Evolutionary conservation across 2,329 filamentous ascomycete species (phyloP).

Genomic region (Fonsecaea pedrosoi): DNA sequence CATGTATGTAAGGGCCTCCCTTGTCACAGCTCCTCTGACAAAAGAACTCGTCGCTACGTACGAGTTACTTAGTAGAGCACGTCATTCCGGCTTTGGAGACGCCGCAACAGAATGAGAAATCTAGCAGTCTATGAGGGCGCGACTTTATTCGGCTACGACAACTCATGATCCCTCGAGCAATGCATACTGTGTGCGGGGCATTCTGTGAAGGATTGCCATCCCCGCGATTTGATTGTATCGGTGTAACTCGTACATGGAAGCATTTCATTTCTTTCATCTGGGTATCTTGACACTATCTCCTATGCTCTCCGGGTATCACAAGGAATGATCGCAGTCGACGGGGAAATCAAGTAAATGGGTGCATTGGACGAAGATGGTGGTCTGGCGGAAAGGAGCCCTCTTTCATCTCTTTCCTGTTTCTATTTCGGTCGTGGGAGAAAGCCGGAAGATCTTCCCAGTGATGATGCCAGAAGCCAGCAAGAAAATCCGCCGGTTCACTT

Average conservation of each 20-base stretch:
- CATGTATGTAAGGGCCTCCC: not conserved
- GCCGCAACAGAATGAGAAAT: not conserved
- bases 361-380: not conserved
- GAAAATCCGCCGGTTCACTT: slow-evolving; percentile 17
- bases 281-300: slow-evolving; percentile 22
- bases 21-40: not conserved
- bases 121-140: not conserved
- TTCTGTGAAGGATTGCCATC: not conserved
- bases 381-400: not conserved
- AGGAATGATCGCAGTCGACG: not conserved
- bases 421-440: not conserved
- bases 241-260: not conserved
- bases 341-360: not conserved
- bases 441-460: not conserved
- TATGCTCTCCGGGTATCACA: not conserved
- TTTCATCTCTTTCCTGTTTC: not conserved
- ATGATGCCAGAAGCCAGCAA: not conserved
- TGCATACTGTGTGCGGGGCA: slow-evolving; percentile 1
- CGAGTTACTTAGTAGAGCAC: not conserved
- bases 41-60: not conserved
- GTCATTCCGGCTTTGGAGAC: not conserved
- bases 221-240: not conserved
- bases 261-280: slow-evolving; percentile 15
- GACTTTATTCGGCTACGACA: not conserved
- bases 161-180: not conserved